Evolutionary conservation across 805 yeast species (phyloP).

Genomic region (Ogataea allantospora): DNA sequence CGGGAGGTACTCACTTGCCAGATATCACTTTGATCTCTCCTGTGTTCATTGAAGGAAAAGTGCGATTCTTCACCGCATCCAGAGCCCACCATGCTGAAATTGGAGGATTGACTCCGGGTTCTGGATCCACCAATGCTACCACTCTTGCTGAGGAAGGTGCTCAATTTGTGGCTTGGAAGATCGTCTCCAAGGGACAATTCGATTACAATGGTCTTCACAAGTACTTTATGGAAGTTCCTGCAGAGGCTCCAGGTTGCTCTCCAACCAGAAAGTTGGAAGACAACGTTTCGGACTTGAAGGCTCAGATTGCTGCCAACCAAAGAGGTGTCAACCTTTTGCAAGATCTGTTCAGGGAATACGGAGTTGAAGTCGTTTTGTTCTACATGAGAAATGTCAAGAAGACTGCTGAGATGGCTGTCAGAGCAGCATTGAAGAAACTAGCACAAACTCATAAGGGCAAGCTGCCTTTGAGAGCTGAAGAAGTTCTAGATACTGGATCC

Average conservation of each 20-base stretch:
- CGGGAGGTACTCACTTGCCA: conserved; percentile 49
- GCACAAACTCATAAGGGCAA: conserved; percentile 41
- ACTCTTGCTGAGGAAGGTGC: conserved; percentile 57
- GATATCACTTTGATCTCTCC: conserved; percentile 59
- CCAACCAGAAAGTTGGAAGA: conserved; percentile 56
- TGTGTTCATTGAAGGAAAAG: conserved; percentile 45
- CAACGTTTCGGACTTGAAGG: conserved; percentile 49
- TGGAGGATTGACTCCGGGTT: conserved; percentile 58
- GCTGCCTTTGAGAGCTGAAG: conserved; percentile 43
- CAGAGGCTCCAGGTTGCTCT: conserved; percentile 46
- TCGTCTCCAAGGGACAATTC: conserved; percentile 48
- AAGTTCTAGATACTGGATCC: conserved; percentile 58
- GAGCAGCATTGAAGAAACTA: conserved; percentile 33
- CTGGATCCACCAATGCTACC: conserved; percentile 55
- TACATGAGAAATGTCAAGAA: conserved; percentile 47
- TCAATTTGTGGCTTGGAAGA: conserved; percentile 50
- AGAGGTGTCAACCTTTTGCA: conserved; percentile 47
- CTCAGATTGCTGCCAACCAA: conserved; percentile 51
- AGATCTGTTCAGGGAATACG: conserved; percentile 44
- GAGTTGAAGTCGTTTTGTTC: conserved; percentile 41
- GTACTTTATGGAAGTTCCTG: conserved; percentile 48
- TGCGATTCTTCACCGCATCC: conserved; percentile 54
- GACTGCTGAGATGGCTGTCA: conserved; percentile 48
- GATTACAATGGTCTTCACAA: conserved; percentile 51
- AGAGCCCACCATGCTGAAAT: conserved; percentile 65